Evolutionary conservation across 2,329 filamentous ascomycete species (phyloP).

Genomic region (Corinectria fuckeliana): DNA sequence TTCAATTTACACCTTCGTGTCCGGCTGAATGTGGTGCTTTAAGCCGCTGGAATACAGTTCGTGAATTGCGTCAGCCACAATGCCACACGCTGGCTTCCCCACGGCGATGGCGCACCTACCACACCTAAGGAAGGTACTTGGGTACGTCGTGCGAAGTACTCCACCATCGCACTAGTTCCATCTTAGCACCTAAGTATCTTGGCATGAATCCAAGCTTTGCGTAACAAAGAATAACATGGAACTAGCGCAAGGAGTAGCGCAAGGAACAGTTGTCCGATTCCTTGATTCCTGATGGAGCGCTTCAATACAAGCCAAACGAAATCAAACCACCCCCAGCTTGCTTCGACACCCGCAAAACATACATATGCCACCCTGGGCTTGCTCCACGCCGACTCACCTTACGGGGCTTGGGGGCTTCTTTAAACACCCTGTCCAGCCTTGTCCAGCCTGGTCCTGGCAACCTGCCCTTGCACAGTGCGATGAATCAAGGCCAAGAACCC

Average conservation of each 20-base stretch:
- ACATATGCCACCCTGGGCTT: too few species aligned
- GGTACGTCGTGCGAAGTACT: neutral
- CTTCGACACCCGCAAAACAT: neutral
- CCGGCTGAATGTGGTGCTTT: neutral
- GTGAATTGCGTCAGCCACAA: too few species aligned
- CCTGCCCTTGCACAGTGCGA: neutral
- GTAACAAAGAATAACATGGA: neutral
- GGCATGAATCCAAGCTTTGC: constrained; percentile 16
- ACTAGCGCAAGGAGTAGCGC: neutral
- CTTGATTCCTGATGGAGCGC: neutral
- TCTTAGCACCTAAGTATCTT: too few species aligned
- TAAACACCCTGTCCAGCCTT: constrained; percentile 12
- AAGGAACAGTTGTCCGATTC: neutral
- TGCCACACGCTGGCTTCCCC: neutral
- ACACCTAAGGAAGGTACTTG: constrained; percentile 6
- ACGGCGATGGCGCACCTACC: constrained; percentile 15
- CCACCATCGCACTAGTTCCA: constrained; percentile 6
- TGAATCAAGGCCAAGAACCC: too few species aligned
- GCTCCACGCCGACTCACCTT: too few species aligned
- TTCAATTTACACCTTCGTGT: neutral
- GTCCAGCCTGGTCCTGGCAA: constrained; percentile 1
- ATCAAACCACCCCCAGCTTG: too few species aligned
- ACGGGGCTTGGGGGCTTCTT: constrained; percentile 7
- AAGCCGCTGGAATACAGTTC: too few species aligned
- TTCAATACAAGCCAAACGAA: neutral